These are phyloP conservation scores for Eragrostis tef DNA, from an alignment of 202 grass and related monocot species.

Conservation along the genomic window DNA sequence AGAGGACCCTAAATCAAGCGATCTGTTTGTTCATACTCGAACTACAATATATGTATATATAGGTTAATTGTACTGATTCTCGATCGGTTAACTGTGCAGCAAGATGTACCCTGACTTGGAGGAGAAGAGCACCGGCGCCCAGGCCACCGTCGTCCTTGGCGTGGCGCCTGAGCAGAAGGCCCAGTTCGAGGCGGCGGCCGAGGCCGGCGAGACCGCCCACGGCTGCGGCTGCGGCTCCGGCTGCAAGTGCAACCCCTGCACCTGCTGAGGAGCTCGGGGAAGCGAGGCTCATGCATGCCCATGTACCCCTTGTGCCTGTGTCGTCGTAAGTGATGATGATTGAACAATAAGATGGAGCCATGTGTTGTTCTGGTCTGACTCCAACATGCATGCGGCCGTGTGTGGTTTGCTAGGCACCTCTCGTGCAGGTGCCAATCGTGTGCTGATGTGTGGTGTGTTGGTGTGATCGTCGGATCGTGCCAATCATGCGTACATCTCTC, in stretches of 20 bases:
- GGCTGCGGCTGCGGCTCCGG: constrained; percentile 56
- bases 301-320: not conserved
- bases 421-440: too few relatives aligned
- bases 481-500: too few relatives aligned
- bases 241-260: constrained; percentile 70
- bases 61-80: not conserved
- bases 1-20: too few relatives aligned
- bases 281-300: not conserved
- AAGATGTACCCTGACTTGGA: constrained; percentile 66
- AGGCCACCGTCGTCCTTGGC: constrained; percentile 43
- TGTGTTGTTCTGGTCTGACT: not conserved
- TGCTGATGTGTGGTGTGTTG: too few relatives aligned
- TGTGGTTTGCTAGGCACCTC: too few relatives aligned
- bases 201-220: constrained; percentile 45
- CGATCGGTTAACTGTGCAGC: constrained; percentile 25
- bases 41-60: too few relatives aligned
- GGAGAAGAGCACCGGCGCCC: constrained; percentile 51
- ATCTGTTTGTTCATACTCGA: too few relatives aligned
- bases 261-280: constrained; percentile 38
- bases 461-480: too few relatives aligned
- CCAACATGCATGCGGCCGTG: too few relatives aligned
- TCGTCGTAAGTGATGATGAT: not conserved
- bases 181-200: constrained; percentile 46
- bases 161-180: constrained; percentile 38
- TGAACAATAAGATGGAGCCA: not conserved